A percentile compares a stretch with the other conserved stretches of the same genome.
These are phyloP conservation scores for Linum lewisii DNA, from an alignment of 345 rosid genomes.

Conservation along the genomic window DNA sequence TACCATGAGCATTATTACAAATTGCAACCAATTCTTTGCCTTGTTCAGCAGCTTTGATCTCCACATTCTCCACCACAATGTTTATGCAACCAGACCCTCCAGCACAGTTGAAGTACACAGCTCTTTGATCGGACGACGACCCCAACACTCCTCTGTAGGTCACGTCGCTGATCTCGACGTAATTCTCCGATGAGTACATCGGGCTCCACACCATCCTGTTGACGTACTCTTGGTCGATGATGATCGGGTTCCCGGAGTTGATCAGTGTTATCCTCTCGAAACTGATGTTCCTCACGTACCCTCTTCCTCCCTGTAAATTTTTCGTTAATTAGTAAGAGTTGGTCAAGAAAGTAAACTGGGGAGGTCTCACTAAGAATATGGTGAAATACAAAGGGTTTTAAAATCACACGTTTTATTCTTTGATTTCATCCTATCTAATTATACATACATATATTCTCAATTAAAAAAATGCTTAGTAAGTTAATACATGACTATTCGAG, in stretches of 20 bases:
- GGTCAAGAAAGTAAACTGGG: neutral
- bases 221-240: slow-evolving; percentile 29
- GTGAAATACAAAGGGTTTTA: too few relatives aligned
- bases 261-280: slow-evolving; percentile 26
- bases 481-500: too few relatives aligned
- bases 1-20: too few relatives aligned
- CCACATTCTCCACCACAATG: slow-evolving; percentile 20
- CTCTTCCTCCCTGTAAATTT: slow-evolving; percentile 24
- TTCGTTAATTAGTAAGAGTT: too few relatives aligned
- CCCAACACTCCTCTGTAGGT: slow-evolving; percentile 23
- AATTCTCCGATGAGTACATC: neutral
- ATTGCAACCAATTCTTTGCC: too few relatives aligned
- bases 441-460: too few relatives aligned
- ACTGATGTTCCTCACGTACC: slow-evolving; percentile 28
- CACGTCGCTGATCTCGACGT: slow-evolving; percentile 28
- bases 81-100: slow-evolving; percentile 19
- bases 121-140: slow-evolving; percentile 20
- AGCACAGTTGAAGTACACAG: slow-evolving; percentile 25
- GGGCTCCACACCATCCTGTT: neutral
- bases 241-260: slow-evolving; percentile 24
- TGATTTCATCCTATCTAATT: too few relatives aligned
- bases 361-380: too few relatives aligned
- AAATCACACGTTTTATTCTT: too few relatives aligned
- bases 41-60: too few relatives aligned
- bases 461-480: too few relatives aligned